Percentiles rank a stretch among this genome's conserved stretches.
These are phyloP conservation scores for Coemansia asiatica DNA, from an alignment of 192 early-diverging fungal species.

Conservation along the genomic window DNA sequence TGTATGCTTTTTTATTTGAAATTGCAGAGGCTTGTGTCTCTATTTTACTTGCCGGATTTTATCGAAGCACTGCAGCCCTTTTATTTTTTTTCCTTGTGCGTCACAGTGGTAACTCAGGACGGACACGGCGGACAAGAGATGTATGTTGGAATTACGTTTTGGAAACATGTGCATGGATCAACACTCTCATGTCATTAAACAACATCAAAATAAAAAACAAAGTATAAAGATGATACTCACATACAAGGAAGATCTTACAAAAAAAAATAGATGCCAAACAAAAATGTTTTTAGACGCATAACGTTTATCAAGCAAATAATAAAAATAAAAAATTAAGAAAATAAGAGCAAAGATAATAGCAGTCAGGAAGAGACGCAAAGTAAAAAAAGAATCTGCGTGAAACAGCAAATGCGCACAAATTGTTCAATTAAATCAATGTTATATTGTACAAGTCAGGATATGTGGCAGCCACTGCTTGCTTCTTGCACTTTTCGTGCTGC, in stretches of 20 bases:
- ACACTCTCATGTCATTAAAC: background rate
- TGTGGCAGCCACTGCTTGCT: background rate
- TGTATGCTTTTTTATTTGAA: background rate
- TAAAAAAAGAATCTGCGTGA: background rate
- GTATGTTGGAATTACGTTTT: background rate
- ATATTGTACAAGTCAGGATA: background rate
- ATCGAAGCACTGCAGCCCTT: background rate
- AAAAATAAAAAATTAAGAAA: background rate
- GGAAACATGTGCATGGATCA: slow-evolving; percentile 2
- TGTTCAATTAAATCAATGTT: background rate
- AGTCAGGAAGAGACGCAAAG: background rate
- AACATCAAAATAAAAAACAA: background rate
- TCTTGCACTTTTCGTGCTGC: background rate
- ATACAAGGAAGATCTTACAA: background rate
- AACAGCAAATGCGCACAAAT: background rate
- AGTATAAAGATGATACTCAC: background rate
- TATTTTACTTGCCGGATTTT: background rate
- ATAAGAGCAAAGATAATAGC: background rate
- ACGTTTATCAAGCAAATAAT: background rate
- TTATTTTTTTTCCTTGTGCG: background rate
- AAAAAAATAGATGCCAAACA: background rate
- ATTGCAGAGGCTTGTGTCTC: background rate
- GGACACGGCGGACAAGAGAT: background rate
- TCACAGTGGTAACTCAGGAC: background rate
- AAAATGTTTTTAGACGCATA: background rate